phyloP scores from a whole-genome alignment of 768 basidiomycete species.

The Rubroboletus pulcherrimus region DNA sequence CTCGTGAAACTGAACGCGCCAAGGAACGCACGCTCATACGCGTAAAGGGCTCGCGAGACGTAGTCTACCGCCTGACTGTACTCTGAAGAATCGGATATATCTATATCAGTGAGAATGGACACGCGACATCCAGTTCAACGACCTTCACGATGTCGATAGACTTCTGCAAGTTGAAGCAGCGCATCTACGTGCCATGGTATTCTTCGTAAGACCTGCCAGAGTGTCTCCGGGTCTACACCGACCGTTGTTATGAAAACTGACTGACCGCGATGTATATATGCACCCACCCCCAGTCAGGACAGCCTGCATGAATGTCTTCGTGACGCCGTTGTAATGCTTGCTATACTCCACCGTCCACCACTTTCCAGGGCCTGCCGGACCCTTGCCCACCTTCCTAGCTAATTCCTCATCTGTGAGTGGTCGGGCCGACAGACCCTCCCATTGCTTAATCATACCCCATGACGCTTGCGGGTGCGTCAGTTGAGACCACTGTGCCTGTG shows the following conservation, averaged over 20 bases:
- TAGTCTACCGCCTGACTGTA: slow-evolving; percentile 81
- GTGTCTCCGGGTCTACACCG: slow-evolving; percentile 66
- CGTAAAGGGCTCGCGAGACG: slow-evolving; percentile 89
- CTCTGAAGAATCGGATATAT: slow-evolving; percentile 43
- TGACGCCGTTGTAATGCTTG: slow-evolving; percentile 77
- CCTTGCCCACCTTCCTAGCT: slow-evolving; percentile 39
- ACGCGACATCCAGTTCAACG: slow-evolving; percentile 1
- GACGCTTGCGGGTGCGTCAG: slow-evolving; percentile 71
- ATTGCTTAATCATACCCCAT: slow-evolving; percentile 69
- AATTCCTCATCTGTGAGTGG: slow-evolving; percentile 54
- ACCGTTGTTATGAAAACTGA: background rate
- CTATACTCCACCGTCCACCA: slow-evolving; percentile 92
- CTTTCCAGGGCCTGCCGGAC: slow-evolving; percentile 52
- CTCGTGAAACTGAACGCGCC: slow-evolving; percentile 81
- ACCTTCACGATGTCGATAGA: slow-evolving; percentile 79
- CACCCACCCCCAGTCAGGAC: slow-evolving; percentile 77
- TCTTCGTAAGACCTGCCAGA: slow-evolving; percentile 70
- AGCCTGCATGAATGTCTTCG: slow-evolving; percentile 73
- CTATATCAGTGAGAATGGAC: background rate
- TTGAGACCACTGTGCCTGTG: slow-evolving; percentile 53
- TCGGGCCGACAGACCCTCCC: slow-evolving; percentile 72
- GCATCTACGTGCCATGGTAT: slow-evolving; percentile 94
- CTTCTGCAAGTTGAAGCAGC: slow-evolving; percentile 36
- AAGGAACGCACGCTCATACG: slow-evolving; percentile 87
- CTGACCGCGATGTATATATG: background rate